Evolutionary conservation across 192 early-diverging fungal species (phyloP).

Genomic region (Lunasporangiospora selenospora): DNA sequence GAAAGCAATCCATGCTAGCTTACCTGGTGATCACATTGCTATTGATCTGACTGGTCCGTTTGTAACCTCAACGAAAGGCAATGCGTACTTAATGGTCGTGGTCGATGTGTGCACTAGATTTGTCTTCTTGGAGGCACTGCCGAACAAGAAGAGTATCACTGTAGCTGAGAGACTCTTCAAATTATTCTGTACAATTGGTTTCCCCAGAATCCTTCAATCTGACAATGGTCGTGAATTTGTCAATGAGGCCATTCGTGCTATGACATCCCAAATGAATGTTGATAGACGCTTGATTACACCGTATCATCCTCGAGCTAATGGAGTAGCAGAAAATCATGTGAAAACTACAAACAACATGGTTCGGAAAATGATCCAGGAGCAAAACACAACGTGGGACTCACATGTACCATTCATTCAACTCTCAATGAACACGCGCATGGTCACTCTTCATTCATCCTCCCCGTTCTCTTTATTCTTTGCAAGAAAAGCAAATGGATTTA

Average conservation of each 20-base stretch:
- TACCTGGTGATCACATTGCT: not conserved
- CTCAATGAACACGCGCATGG: constrained; percentile 30
- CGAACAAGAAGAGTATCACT: not conserved
- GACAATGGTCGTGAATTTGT: constrained; percentile 55
- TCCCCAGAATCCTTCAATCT: constrained; percentile 19
- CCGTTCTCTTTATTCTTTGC: constrained; percentile 53
- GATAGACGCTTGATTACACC: constrained; percentile 38
- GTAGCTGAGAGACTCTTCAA: not conserved
- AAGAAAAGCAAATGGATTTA: constrained; percentile 23
- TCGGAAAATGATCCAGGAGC: constrained; percentile 11
- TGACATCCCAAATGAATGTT: constrained; percentile 6
- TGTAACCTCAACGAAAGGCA: not conserved
- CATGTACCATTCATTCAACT: constrained; percentile 38
- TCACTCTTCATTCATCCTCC: constrained; percentile 4
- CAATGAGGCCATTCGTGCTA: constrained; percentile 20
- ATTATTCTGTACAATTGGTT: not conserved
- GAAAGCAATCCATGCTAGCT: constrained; percentile 2
- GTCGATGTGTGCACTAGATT: not conserved
- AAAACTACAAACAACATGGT: constrained; percentile 23
- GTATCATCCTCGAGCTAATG: constrained; percentile 53
- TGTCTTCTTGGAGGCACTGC: not conserved
- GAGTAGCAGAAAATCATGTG: constrained; percentile 43
- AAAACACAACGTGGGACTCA: constrained; percentile 22
- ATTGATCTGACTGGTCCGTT: not conserved
- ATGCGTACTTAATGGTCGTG: not conserved